Conservation (phyloP, 805 yeast genomes). For the Ogataea kodamae region DNA sequence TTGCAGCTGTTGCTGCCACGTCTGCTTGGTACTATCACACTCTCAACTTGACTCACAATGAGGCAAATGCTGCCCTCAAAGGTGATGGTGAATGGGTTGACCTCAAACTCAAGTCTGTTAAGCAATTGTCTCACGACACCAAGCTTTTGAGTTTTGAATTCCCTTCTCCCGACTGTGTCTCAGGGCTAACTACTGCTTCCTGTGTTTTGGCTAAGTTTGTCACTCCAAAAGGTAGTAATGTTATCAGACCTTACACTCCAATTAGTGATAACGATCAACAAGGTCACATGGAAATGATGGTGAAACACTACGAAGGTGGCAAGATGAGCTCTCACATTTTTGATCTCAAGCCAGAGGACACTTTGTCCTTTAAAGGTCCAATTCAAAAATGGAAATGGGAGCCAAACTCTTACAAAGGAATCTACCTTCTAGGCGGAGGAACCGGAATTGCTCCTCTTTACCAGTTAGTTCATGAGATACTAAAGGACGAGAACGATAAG, state of each 20-base stretch:
- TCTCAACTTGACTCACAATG: conserved; percentile 27
- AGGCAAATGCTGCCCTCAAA: conserved; percentile 45
- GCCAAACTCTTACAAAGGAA: conserved; percentile 76
- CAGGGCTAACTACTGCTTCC: conserved; percentile 80
- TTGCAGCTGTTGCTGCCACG: conserved; percentile 40
- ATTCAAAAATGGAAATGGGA: conserved; percentile 86
- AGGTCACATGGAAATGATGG: conserved; percentile 75
- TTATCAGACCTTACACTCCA: conserved; percentile 90
- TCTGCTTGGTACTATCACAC: conserved; percentile 37
- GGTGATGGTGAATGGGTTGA: conserved; percentile 73
- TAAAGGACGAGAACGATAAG: conserved; percentile 78
- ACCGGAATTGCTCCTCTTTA: conserved; percentile 94
- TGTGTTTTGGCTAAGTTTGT: conserved; percentile 76
- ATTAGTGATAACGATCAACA: conserved; percentile 61
- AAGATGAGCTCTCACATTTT: conserved; percentile 75
- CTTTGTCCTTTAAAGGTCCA: conserved; percentile 92
- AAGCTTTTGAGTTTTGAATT: conserved; percentile 69
- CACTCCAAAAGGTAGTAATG: conserved; percentile 80
- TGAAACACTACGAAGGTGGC: conserved; percentile 90
- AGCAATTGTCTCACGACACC: conserved; percentile 57
- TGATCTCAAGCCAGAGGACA: conserved; percentile 70
- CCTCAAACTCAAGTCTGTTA: conserved; percentile 48
- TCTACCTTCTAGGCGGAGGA: conserved; percentile 92
- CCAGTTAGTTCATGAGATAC: conserved; percentile 77
- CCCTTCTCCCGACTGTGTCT: conserved; percentile 58